Percentiles rank a stretch among this genome's conserved stretches.
Conservation (phyloP, 768 basidiomycete genomes). For the Tylopilus vinaceipallidus region DNA sequence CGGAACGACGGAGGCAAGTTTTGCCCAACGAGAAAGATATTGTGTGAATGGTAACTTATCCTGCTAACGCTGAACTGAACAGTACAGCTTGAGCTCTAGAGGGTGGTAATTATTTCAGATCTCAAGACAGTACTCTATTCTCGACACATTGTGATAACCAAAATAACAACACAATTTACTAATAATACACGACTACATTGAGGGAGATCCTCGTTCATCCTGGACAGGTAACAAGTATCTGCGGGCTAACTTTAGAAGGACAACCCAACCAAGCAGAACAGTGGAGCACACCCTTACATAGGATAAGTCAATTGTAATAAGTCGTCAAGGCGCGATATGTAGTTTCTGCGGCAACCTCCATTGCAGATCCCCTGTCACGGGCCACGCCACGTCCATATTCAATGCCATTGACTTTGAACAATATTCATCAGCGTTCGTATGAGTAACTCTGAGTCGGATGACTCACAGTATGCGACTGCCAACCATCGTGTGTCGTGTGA, state of each 20-base stretch:
- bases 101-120: conserved; percentile 3
- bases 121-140: no score
- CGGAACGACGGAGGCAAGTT: no score
- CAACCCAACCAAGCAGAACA: neutral
- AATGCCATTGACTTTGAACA: conserved; percentile 21
- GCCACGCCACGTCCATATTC: conserved; percentile 28
- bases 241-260: neutral
- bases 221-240: neutral
- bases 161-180: conserved; percentile 3
- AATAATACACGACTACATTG: neutral
- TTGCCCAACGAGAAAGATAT: no score
- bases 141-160: neutral
- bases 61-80: neutral
- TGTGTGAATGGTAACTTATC: no score
- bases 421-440: neutral
- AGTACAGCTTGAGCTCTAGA: neutral
- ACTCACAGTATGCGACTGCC: conserved; percentile 27
- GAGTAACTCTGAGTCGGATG: neutral
- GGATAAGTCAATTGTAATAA: conserved; percentile 14
- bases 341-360: conserved; percentile 30
- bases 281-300: conserved; percentile 3
- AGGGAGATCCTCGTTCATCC: neutral
- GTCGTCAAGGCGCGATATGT: conserved; percentile 25
- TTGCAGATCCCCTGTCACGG: conserved; percentile 28
- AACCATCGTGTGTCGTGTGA: conserved; percentile 25